Base-by-base conservation (phyloP, 495 filamentous ascomycete species). In the Penicillium maclennaniae region DNA sequence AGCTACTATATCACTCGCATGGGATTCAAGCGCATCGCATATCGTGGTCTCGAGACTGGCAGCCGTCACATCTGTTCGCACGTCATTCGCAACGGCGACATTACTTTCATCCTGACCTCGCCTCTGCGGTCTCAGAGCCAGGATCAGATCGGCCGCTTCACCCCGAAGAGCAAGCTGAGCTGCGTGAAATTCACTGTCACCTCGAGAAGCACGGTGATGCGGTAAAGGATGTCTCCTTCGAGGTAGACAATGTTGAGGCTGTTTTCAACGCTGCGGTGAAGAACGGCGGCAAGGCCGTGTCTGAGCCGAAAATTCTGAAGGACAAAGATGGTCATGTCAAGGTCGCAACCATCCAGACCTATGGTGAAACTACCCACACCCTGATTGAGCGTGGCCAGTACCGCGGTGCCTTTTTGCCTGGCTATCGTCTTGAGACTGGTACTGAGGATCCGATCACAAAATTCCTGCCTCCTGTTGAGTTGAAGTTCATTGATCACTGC, bases 311-410 rank as follows among this genome's bases (percentile, higher is more conserved):
- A 16, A 69, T 69, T 1, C 51, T 76, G 16, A 62, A 71, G 34
- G 70, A 75, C 62, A 65, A 74, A 26, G 66, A 78, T 60, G 80
- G 82, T 7, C 53, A 76, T 43, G 83, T 95, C 23, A 72, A 78
- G 37, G 79, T 83, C 15, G 91, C 91, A 9, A 85, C 85, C 6
- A 87, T 96, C 49, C 76, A 81, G 65, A 95, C 91, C 4, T 96
- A 95, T 67, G 91, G 91, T 45, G 86, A 96, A 68, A 96, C 92
- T 4, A 93, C 88, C 7, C 91, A 96, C 69, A 95, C 92, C 0
- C 76, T 96, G 15, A 80, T 96, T 59, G 82, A 89, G 47, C 81
- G 87, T 7, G 47, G 56, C 12, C 52, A 65, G 9, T 96, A 95
- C 69, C 67, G 62, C 1, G 91, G 91, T 0, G 65, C 71, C 8